Evolutionary conservation across 2,329 filamentous ascomycete genomes (phyloP).

Genomic region (Alternaria triticina): DNA sequence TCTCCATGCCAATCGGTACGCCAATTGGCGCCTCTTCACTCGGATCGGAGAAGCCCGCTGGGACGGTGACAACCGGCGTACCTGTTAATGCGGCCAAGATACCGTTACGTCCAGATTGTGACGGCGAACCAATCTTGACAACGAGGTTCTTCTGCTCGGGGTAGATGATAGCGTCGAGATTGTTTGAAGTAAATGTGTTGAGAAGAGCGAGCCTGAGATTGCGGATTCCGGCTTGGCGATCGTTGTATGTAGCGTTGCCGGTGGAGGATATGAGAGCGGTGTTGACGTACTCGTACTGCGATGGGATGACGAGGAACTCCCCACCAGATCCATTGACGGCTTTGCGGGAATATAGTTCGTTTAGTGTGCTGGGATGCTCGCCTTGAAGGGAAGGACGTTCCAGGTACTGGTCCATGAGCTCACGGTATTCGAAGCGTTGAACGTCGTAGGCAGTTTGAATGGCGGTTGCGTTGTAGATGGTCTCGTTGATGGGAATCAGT

Average conservation of each 20-base stretch:
- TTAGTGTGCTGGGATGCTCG: constrained; percentile 53
- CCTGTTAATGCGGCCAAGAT: constrained; percentile 63
- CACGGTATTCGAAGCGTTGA: constrained; percentile 66
- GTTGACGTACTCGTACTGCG: constrained; percentile 63
- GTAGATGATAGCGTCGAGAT: constrained; percentile 66
- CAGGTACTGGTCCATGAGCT: constrained; percentile 64
- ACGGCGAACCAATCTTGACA: constrained; percentile 62
- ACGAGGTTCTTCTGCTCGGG: constrained; percentile 70
- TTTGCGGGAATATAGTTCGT: constrained; percentile 56
- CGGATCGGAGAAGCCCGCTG: constrained; percentile 59
- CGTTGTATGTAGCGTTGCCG: constrained; percentile 57
- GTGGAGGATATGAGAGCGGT: constrained; percentile 61
- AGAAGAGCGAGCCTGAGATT: constrained; percentile 60
- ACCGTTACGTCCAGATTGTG: constrained; percentile 66
- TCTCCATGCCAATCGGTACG: constrained; percentile 70
- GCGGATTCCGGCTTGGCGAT: constrained; percentile 57
- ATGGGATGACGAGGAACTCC: constrained; percentile 66
- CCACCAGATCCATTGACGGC: constrained; percentile 41
- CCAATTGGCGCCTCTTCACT: constrained; percentile 60
- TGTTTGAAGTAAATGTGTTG: constrained; percentile 57
- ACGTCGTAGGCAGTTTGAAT: constrained; percentile 61
- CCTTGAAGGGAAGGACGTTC: constrained; percentile 52
- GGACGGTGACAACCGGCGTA: constrained; percentile 60
- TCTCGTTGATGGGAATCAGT: constrained; percentile 58
- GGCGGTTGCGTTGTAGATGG: constrained; percentile 59